Conservation (phyloP, 441 rosid species). For the Dalechampia spathulata region DNA sequence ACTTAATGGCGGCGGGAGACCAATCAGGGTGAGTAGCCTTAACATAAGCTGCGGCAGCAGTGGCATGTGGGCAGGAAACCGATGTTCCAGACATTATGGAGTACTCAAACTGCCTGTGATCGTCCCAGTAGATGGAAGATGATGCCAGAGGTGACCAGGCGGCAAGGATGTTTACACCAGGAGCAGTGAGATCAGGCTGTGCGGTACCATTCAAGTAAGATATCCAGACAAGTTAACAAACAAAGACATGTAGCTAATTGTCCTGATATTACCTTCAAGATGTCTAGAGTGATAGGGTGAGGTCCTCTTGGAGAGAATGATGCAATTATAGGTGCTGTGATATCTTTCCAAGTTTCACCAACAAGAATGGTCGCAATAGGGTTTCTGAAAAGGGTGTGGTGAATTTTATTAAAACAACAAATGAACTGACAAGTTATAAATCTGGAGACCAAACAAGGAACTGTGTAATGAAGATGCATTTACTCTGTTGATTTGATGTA, state of each 20-base stretch:
- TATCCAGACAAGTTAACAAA: too few relatives aligned
- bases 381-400: too few relatives aligned
- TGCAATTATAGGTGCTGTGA: constrained; percentile 52
- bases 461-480: too few relatives aligned
- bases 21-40: constrained; percentile 61
- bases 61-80: constrained; percentile 81
- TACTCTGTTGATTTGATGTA: constrained; percentile 72
- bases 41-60: constrained; percentile 53
- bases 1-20: constrained; percentile 63
- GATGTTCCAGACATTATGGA: constrained; percentile 76
- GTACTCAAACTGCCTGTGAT: constrained; percentile 25
- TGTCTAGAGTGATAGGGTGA: constrained; percentile 40
- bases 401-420: too few relatives aligned
- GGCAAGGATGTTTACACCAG: constrained; percentile 78
- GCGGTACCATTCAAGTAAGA: too few relatives aligned
- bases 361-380: constrained; percentile 63
- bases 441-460: too few relatives aligned
- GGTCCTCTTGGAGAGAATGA: constrained; percentile 85
- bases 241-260: too few relatives aligned
- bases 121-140: constrained; percentile 26
- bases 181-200: constrained; percentile 91
- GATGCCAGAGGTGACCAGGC: constrained; percentile 47
- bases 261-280: too few relatives aligned
- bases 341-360: constrained; percentile 34
- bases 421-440: too few relatives aligned